Evolutionary conservation across 78 protist genomes (phyloP), one percentile per base, ranked within the genome.

Genomic region (Dictyostelium capitatum): DNA sequence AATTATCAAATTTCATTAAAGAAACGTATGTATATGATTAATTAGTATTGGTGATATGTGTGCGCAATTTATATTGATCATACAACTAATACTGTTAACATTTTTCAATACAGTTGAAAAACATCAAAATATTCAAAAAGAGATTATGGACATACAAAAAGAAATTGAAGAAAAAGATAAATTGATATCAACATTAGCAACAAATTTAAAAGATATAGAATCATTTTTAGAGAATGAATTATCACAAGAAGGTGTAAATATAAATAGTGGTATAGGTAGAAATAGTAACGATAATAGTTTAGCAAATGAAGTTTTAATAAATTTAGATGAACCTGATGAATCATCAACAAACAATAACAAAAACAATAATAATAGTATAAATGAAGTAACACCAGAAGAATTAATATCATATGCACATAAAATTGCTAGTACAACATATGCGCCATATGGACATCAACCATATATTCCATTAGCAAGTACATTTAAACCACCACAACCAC

Each of bases 401-500:
- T 64, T 87, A 53, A 87, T 87, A 30, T 77, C 85, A 17, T 87
- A 87, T 87, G 93, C 93, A 64, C 93, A 87, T 23, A 87, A 87
- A 54, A 87, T 87, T 65, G 78, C 84, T 87, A 84, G 93, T 25
- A 87, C 93, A 0, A 87, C 93, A 2, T 64, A 54, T 0, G 93
- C 93, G 64, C 93, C 93, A 17, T 87, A 32, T 32, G 93, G 93
- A 48, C 77, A 87, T 51, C 93, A 87, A 65, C 51, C 93, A 20
- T 23, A 87, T 50, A 30, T 41, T 25, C 85, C 93, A 30, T 50
- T 87, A 37, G 69, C 56, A 28, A 46, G 80, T 64, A 32, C 78
- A 19, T 87, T 75, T 30, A 87, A 87, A 77, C 93, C 93, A 20
- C 93, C 93, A 8, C 84, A 83, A 64, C 93, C 93, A 41, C 93